Evolutionary conservation across 2,329 filamentous ascomycete genomes (phyloP), one percentile per base, ranked within the genome.

Genomic region (Botryotinia convoluta): DNA sequence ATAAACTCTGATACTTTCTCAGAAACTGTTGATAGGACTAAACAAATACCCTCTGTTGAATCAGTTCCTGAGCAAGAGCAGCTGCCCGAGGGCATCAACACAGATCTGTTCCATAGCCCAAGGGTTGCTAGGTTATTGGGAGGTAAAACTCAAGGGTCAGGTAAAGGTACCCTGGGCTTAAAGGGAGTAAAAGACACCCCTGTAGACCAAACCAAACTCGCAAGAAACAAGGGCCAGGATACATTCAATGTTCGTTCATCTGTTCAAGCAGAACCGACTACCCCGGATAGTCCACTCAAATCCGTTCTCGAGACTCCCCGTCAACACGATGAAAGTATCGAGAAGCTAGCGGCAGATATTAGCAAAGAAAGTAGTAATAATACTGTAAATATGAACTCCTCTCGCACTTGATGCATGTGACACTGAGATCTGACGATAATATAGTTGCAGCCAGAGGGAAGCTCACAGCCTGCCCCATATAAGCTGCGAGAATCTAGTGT

Each of bases 401-500:
- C 12, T 61, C 29, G 16, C n/a, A 32, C 22, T 45, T 39, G 18
- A 61, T 39, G 73, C 69, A 69, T 77, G 70, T 63, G n/a, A 69
- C 81, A 80, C 84, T 85, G 82, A 85, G 84, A 78, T 81, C 85
- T 86, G 81, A 87, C 83, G 84, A 83, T 77, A 57, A 80, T 72
- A 48, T 76, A 74, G 79, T 71, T 65, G 75, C 71, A 77, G 75
- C 54, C 60, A 12, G 70, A 78, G 75, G 64, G 74, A n/a, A 54
- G 71, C 42, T 74, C 80, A 42, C 76, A 80, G 69, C 74, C 79
- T 45, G 78, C 82, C 18, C 76, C 81, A 6, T 94, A 97, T 79
- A 86, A 92, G 74, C 90, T 99, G 81, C 88, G 92, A 72, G 95
- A 98, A 80, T 99, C 96, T 16, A 91, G 90, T 75, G 95, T 99